Percentiles rank a stretch among this genome's conserved stretches.
These are phyloP conservation scores for Thalassiosira hispida DNA, from an alignment of 352 stramenopile genomes.

Conservation along the genomic window DNA sequence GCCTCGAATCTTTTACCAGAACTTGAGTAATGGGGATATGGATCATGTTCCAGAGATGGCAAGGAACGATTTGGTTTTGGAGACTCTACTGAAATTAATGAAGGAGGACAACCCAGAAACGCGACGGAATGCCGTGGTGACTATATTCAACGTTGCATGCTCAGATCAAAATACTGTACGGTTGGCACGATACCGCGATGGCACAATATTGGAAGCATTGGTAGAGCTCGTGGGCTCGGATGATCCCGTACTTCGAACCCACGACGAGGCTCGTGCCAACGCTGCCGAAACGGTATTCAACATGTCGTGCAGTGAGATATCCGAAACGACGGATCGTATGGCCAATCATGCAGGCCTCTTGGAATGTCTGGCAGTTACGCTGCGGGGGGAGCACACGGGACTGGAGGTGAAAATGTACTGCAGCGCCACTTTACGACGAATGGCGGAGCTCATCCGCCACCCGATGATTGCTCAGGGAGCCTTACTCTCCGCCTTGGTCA, in stretches of 20 bases:
- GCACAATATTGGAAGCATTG: slow-evolving; percentile 59
- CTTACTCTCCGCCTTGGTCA: slow-evolving; percentile 60
- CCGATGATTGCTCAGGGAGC: slow-evolving; percentile 62
- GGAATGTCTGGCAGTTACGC: slow-evolving; percentile 48
- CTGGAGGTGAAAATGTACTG: slow-evolving; percentile 70
- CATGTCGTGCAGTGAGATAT: slow-evolving; percentile 61
- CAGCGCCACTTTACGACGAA: slow-evolving; percentile 56
- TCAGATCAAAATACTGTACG: slow-evolving; percentile 63
- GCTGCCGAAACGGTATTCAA: slow-evolving; percentile 71
- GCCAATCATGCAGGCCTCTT: slow-evolving; percentile 65
- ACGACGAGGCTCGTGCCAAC: slow-evolving; percentile 63
- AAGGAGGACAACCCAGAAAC: slow-evolving; percentile 65
- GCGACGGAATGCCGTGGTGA: slow-evolving; percentile 57
- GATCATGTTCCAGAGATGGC: slow-evolving; percentile 70
- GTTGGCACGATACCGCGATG: slow-evolving; percentile 57
- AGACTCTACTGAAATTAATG: slow-evolving; percentile 63
- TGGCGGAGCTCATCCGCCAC: slow-evolving; percentile 62
- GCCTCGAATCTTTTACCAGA: slow-evolving; percentile 7
- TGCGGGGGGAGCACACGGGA: slow-evolving; percentile 43
- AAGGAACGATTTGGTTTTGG: slow-evolving; percentile 59
- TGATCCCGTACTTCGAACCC: slow-evolving; percentile 30
- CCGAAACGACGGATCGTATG: slow-evolving; percentile 65
- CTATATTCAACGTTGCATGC: slow-evolving; percentile 68
- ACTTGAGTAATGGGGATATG: slow-evolving; percentile 64
- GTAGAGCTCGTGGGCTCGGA: slow-evolving; percentile 53